A percentile compares a stretch with the other conserved stretches of the same genome.
These are phyloP conservation scores for Penicillium simplicissimum DNA, from an alignment of 495 filamentous ascomycete genomes.

Conservation along the genomic window DNA sequence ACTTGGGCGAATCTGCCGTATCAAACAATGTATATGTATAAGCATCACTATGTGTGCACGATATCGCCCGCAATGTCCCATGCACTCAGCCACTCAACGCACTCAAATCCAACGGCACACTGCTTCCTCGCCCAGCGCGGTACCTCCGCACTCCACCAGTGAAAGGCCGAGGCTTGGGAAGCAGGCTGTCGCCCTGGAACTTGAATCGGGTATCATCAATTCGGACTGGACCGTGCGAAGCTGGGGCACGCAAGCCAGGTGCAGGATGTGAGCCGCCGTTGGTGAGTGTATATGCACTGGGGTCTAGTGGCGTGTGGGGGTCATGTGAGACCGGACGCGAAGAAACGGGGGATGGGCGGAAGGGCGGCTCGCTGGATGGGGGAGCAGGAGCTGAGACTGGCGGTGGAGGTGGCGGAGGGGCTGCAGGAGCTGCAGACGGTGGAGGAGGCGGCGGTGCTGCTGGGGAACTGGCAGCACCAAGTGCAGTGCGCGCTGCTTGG, in stretches of 20 bases:
- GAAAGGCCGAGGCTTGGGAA: slow-evolving; percentile 85
- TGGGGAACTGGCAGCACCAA: slow-evolving; percentile 22
- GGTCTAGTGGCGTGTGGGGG: slow-evolving; percentile 63
- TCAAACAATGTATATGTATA: slow-evolving; percentile 21
- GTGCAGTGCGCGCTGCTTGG: slow-evolving; percentile 42
- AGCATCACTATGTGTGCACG: slow-evolving; percentile 30
- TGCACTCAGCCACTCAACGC: slow-evolving; percentile 36
- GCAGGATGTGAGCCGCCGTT: slow-evolving; percentile 50
- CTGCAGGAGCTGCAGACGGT: slow-evolving; percentile 51
- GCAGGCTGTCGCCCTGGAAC: slow-evolving; percentile 76
- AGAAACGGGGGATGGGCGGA: slow-evolving; percentile 53
- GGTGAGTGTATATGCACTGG: slow-evolving; percentile 74
- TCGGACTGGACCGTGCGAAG: slow-evolving; percentile 47
- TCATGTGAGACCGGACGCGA: slow-evolving; percentile 44
- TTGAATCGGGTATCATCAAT: slow-evolving; percentile 85
- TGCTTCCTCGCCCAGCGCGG: slow-evolving; percentile 87
- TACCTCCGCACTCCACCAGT: slow-evolving; percentile 71
- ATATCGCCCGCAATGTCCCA: slow-evolving; percentile 30
- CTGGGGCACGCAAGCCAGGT: slow-evolving; percentile 30
- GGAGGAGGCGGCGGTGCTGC: slow-evolving; percentile 51
- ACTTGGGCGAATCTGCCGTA: not conserved
- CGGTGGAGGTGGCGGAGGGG: slow-evolving; percentile 46
- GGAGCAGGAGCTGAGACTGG: slow-evolving; percentile 49
- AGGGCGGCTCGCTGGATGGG: slow-evolving; percentile 46
- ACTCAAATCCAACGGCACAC: slow-evolving; percentile 85